A percentile compares a stretch with the other conserved stretches of the same genome.
These are phyloP conservation scores for Fusarium goolgardi DNA, from an alignment of 2,329 filamentous ascomycete genomes.

Conservation along the genomic window DNA sequence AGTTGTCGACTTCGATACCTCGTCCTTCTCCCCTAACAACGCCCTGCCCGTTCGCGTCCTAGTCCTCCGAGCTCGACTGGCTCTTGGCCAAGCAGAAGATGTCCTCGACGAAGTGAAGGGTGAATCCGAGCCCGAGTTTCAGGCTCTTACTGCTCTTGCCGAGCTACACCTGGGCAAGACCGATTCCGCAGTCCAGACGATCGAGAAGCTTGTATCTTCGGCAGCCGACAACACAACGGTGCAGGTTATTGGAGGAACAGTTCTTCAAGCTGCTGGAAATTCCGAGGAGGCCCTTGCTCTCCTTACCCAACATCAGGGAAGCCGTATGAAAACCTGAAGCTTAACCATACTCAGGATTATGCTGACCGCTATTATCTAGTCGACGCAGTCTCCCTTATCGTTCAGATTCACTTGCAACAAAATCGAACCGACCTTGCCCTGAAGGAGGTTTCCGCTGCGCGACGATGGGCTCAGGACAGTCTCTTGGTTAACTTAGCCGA, in stretches of 20 bases:
- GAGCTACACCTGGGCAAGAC: slow-evolving; percentile 70
- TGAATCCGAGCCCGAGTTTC: slow-evolving; percentile 76
- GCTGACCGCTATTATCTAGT: slow-evolving; percentile 57
- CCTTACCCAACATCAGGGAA: slow-evolving; percentile 85
- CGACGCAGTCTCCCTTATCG: slow-evolving; percentile 84
- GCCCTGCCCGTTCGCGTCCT: slow-evolving; percentile 80
- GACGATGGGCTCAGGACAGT: slow-evolving; percentile 95
- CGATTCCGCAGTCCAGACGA: slow-evolving; percentile 70
- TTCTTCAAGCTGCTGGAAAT: slow-evolving; percentile 82
- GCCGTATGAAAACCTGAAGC: slow-evolving; percentile 67
- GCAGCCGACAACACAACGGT: slow-evolving; percentile 81
- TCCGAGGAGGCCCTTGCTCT: slow-evolving; percentile 87
- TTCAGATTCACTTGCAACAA: slow-evolving; percentile 91
- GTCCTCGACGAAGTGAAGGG: slow-evolving; percentile 77
- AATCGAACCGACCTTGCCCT: slow-evolving; percentile 91
- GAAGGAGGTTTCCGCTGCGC: slow-evolving; percentile 87
- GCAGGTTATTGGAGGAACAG: slow-evolving; percentile 83
- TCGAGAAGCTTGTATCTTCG: slow-evolving; percentile 75
- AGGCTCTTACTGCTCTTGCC: slow-evolving; percentile 81
- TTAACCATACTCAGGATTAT: slow-evolving; percentile 12
- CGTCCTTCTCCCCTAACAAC: slow-evolving; percentile 82
- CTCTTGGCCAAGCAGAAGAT: slow-evolving; percentile 79
- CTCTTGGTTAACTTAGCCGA: slow-evolving; percentile 94
- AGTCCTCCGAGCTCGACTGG: slow-evolving; percentile 83
- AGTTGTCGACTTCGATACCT: slow-evolving; percentile 86